Percentiles rank a stretch among this genome's conserved stretches.
phyloP scores from a whole-genome alignment of 2,329 filamentous ascomycete species.

The Aspergillus arachidicola region DNA sequence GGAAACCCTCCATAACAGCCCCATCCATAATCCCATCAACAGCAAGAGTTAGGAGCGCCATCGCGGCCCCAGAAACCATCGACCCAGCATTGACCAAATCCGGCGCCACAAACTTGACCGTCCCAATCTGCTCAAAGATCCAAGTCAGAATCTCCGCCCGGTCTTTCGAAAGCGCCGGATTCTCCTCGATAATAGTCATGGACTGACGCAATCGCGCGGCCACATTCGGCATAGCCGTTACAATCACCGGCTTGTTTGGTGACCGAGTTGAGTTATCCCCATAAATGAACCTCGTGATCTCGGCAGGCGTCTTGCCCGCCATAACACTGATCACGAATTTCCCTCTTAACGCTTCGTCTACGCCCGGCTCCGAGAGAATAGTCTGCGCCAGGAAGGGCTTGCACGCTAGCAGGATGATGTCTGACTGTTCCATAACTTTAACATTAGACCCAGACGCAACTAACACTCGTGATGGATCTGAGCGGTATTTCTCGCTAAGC shows the following conservation, averaged over 20 bases:
- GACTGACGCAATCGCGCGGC: slow-evolving; percentile 49
- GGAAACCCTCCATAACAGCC: slow-evolving; percentile 64
- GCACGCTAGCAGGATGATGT: slow-evolving; percentile 50
- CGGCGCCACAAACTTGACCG: slow-evolving; percentile 53
- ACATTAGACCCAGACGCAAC: slow-evolving; percentile 38
- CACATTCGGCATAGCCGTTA: slow-evolving; percentile 51
- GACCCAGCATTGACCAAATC: slow-evolving; percentile 58
- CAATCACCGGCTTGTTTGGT: slow-evolving; percentile 25
- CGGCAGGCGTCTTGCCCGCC: slow-evolving; percentile 47
- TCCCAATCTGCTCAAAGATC: slow-evolving; percentile 58
- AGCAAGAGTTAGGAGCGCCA: slow-evolving; percentile 61
- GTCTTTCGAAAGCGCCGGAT: slow-evolving; percentile 41
- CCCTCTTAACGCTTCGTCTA: slow-evolving; percentile 41
- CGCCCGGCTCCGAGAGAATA: slow-evolving; percentile 38
- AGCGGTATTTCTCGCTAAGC: slow-evolving; percentile 31
- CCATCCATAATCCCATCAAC: slow-evolving; percentile 65
- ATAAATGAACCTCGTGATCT: slow-evolving; percentile 36
- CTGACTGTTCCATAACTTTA: slow-evolving; percentile 35
- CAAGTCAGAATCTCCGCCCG: slow-evolving; percentile 36
- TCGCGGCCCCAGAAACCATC: slow-evolving; percentile 62
- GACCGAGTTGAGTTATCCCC: background rate
- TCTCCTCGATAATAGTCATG: slow-evolving; percentile 54
- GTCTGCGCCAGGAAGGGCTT: slow-evolving; percentile 49
- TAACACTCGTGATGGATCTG: slow-evolving; percentile 31
- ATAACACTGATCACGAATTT: slow-evolving; percentile 55